A percentile compares a stretch with the other conserved stretches of the same genome.
Evolutionary conservation across 352 stramenopile species (phyloP).

Genomic region (Pythium rhizo-oryzae): DNA sequence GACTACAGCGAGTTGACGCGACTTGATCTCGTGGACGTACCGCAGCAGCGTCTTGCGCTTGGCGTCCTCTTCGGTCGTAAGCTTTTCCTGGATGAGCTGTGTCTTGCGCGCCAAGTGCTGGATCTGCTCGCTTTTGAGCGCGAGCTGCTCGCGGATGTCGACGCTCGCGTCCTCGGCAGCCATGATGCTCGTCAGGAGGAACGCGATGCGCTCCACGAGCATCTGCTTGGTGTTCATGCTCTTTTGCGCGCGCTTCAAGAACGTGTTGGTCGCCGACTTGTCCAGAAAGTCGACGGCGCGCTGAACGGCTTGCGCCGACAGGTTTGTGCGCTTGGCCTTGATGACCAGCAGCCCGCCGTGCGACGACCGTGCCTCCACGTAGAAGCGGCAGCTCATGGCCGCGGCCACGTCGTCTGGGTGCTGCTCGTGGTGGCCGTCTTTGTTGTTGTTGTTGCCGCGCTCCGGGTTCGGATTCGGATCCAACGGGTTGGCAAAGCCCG

Average conservation of each 20-base stretch:
- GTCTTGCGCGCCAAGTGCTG: conserved; percentile 72
- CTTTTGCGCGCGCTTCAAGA: conserved; percentile 94
- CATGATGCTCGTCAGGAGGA: conserved; percentile 76
- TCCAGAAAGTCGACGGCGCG: conserved; percentile 90
- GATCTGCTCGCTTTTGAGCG: conserved; percentile 80
- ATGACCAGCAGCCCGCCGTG: conserved; percentile 89
- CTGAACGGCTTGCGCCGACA: conserved; percentile 52
- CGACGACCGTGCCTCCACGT: conserved; percentile 80
- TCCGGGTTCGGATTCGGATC: conserved; percentile 39
- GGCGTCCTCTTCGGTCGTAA: conserved; percentile 93
- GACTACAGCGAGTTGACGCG: conserved; percentile 34
- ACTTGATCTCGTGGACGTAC: conserved; percentile 95
- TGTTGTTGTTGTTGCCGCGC: conserved; percentile 25
- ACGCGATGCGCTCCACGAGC: conserved; percentile 88
- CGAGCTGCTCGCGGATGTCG: conserved; percentile 53
- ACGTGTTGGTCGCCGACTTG: conserved; percentile 88
- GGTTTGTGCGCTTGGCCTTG: conserved; percentile 91
- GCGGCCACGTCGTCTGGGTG: conserved; percentile 64
- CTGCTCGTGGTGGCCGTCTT: conserved; percentile 28
- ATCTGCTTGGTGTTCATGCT: conserved; percentile 93
- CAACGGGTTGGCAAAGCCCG: conserved; percentile 37
- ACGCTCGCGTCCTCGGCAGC: conserved; percentile 71
- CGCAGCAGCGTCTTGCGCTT: conserved; percentile 95
- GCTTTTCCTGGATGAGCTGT: conserved; percentile 77
- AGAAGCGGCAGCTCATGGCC: conserved; percentile 80